Evolutionary conservation across 768 basidiomycete species (phyloP).

Genomic region (Lactarius sp.): DNA sequence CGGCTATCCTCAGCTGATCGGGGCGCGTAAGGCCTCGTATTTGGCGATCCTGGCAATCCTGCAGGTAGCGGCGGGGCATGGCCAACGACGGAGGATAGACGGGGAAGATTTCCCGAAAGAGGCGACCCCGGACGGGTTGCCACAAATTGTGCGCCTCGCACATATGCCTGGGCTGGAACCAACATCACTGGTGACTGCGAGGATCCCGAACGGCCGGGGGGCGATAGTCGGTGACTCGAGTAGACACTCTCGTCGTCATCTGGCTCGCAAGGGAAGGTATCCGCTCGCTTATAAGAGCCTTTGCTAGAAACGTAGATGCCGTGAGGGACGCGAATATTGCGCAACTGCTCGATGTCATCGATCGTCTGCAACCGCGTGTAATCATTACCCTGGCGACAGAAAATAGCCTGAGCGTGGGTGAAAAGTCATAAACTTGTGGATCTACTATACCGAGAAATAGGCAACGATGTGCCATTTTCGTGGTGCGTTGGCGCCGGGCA

Average conservation of each 20-base stretch:
- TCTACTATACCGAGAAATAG: constrained; percentile 62
- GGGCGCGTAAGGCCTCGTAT: constrained; percentile 29
- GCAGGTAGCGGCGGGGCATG: constrained; percentile 17
- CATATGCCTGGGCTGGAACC: constrained; percentile 13
- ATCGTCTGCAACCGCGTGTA: constrained; percentile 66
- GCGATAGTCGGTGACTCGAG: constrained; percentile 20
- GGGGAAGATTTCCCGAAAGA: constrained; percentile 19
- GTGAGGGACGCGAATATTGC: constrained; percentile 58
- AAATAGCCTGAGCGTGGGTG: constrained; percentile 7
- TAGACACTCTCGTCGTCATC: constrained; percentile 29
- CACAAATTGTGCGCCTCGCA: not conserved
- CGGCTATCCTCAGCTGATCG: constrained; percentile 35
- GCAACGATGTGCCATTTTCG: constrained; percentile 83
- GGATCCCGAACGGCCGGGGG: constrained; percentile 15
- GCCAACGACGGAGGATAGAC: constrained; percentile 23
- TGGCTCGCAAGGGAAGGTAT: constrained; percentile 30
- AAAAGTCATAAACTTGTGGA: constrained; percentile 7
- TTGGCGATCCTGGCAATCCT: constrained; percentile 17
- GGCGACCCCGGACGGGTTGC: constrained; percentile 15
- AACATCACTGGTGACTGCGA: constrained; percentile 16
- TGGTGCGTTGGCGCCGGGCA: constrained; percentile 51
- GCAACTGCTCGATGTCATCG: constrained; percentile 70
- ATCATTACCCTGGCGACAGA: constrained; percentile 52
- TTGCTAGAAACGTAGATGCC: constrained; percentile 74
- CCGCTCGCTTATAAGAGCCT: constrained; percentile 30